Evolutionary conservation across 768 basidiomycete species (phyloP).

Genomic region (Termitomyces sp.): DNA sequence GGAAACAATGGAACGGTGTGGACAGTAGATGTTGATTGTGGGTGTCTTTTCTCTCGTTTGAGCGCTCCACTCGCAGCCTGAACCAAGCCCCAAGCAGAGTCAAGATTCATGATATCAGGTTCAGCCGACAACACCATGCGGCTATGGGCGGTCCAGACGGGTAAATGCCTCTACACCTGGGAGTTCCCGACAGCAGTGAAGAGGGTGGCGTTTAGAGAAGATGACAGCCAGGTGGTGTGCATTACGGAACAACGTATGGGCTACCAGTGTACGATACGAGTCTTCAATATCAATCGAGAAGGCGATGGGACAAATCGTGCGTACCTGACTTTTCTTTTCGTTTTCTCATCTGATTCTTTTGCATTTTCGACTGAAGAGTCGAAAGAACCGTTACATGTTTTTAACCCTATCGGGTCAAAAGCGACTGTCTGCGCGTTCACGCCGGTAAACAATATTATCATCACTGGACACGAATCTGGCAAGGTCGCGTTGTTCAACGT

Average conservation of each 20-base stretch:
- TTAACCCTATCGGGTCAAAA: slow-evolving; percentile 90
- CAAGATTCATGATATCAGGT: slow-evolving; percentile 84
- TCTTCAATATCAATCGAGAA: slow-evolving; percentile 83
- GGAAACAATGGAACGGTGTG: slow-evolving; percentile 96
- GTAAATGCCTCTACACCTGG: slow-evolving; percentile 93
- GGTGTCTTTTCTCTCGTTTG: slow-evolving; percentile 26
- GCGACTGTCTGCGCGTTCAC: slow-evolving; percentile 97
- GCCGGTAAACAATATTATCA: slow-evolving; percentile 67
- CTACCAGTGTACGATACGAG: slow-evolving; percentile 82
- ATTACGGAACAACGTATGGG: slow-evolving; percentile 99
- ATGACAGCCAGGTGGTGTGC: slow-evolving; percentile 80
- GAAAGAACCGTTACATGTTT: slow-evolving; percentile 69
- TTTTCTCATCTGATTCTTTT: not conserved
- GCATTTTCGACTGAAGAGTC: slow-evolving; percentile 48
- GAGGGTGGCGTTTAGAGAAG: slow-evolving; percentile 87
- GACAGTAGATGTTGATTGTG: slow-evolving; percentile 96
- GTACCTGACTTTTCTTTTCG: slow-evolving; percentile 25
- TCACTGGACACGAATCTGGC: slow-evolving; percentile 96
- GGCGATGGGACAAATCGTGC: slow-evolving; percentile 78
- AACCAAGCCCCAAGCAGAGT: slow-evolving; percentile 49
- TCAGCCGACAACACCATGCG: slow-evolving; percentile 92
- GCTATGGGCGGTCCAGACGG: slow-evolving; percentile 85
- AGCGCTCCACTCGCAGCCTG: not conserved
- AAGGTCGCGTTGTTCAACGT: slow-evolving; percentile 91
- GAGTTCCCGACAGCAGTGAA: slow-evolving; percentile 99